Evolutionary conservation across 495 filamentous ascomycete species (phyloP).

Genomic region (Xylaria nigripes): DNA sequence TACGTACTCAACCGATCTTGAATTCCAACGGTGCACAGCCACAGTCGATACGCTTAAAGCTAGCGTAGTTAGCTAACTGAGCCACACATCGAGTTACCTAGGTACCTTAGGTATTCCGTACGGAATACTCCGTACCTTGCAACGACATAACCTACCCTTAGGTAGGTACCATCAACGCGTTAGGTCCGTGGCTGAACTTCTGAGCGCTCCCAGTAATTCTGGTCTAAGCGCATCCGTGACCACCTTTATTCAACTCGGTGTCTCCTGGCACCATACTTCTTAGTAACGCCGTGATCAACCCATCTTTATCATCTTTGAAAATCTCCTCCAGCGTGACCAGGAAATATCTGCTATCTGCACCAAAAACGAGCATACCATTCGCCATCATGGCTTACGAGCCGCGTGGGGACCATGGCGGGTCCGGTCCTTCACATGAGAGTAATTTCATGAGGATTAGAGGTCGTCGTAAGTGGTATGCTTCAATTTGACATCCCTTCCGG

Average conservation of each 20-base stretch:
- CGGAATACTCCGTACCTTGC: too few species aligned
- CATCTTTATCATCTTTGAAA: conserved; percentile 2
- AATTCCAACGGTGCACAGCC: too few species aligned
- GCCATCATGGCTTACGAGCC: conserved; percentile 37
- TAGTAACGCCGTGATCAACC: background rate
- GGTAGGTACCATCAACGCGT: too few species aligned
- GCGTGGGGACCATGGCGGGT: conserved; percentile 31
- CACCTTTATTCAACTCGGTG: background rate
- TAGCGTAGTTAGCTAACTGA: too few species aligned
- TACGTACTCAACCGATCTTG: too few species aligned
- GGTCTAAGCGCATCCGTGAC: background rate
- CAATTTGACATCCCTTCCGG: background rate
- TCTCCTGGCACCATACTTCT: background rate
- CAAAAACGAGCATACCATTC: conserved; percentile 8
- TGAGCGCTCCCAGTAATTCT: too few species aligned
- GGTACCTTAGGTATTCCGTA: too few species aligned
- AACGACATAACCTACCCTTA: too few species aligned
- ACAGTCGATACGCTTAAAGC: too few species aligned
- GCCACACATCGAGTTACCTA: too few species aligned
- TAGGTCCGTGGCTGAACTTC: too few species aligned
- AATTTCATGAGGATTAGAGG: conserved; percentile 34
- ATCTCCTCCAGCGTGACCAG: background rate
- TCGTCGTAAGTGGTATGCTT: conserved; percentile 33
- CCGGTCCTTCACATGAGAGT: conserved; percentile 32
- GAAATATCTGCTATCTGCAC: background rate